These are phyloP conservation scores for Sphaerosporella brunnea DNA, from an alignment of 495 filamentous ascomycete species.

Conservation along the genomic window DNA sequence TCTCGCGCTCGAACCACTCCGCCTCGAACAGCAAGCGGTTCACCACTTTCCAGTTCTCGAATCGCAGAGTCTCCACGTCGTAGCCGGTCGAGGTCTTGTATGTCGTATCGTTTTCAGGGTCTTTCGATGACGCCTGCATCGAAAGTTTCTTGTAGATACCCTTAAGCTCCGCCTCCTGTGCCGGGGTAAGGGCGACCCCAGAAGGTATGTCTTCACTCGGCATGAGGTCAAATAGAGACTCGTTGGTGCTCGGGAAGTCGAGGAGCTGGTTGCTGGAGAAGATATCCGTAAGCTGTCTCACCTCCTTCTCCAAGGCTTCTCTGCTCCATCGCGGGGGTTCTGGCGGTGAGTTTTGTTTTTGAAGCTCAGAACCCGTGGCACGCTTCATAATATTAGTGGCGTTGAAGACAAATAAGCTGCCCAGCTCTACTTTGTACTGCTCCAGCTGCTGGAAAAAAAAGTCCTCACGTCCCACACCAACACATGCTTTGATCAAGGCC, in stretches of 20 bases:
- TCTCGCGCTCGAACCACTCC: slow-evolving; percentile 13
- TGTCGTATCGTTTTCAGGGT: not conserved
- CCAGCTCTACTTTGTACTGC: not conserved
- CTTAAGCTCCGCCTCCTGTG: slow-evolving; percentile 13
- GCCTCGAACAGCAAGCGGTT: slow-evolving; percentile 23
- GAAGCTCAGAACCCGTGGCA: not conserved
- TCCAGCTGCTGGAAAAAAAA: slow-evolving; percentile 13
- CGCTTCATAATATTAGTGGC: not conserved
- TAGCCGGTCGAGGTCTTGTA: slow-evolving; percentile 21
- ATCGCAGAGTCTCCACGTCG: slow-evolving; percentile 13
- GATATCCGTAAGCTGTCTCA: slow-evolving; percentile 7
- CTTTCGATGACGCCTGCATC: not conserved
- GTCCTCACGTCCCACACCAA: slow-evolving; percentile 5
- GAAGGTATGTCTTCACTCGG: not conserved
- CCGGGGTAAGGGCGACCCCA: not conserved
- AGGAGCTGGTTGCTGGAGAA: slow-evolving; percentile 15
- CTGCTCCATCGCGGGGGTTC: not conserved
- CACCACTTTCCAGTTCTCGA: slow-evolving; percentile 24
- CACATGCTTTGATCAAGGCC: slow-evolving; percentile 11
- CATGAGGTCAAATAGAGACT: not conserved
- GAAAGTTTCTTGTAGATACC: slow-evolving; percentile 16
- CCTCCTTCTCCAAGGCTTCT: slow-evolving; percentile 5
- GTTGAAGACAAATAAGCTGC: slow-evolving; percentile 2
- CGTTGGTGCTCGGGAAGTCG: slow-evolving; percentile 9
- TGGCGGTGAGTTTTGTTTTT: not conserved